phyloP scores from a whole-genome alignment of 331 rosid species.

The Telfairia occidentalis region DNA sequence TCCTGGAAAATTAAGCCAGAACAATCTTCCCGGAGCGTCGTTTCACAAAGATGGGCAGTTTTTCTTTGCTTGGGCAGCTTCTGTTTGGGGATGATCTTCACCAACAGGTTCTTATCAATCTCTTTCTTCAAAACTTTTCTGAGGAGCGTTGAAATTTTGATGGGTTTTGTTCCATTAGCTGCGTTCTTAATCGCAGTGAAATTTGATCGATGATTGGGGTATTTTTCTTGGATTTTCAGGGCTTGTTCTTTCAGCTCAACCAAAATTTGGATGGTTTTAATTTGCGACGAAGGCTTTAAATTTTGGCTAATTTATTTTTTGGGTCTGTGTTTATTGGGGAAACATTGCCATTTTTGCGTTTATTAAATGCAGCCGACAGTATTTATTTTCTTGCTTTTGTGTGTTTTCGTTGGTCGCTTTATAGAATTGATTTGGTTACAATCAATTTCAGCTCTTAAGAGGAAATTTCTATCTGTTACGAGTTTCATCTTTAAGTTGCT shows the following conservation, averaged over 20 bases:
- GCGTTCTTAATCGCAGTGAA: background rate
- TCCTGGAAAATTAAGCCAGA: slow-evolving; percentile 82
- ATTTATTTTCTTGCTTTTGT: background rate
- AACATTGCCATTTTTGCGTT: background rate
- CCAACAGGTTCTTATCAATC: slow-evolving; percentile 43
- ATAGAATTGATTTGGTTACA: background rate
- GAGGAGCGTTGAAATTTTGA: background rate
- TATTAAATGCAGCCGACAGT: slow-evolving; percentile 12
- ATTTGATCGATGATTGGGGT: background rate
- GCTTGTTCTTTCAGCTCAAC: background rate
- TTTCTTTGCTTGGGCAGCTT: slow-evolving; percentile 73
- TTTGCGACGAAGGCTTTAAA: background rate
- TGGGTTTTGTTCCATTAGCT: slow-evolving; percentile 1
- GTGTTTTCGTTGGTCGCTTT: background rate
- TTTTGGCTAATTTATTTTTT: background rate
- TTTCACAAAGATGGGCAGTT: slow-evolving; percentile 67
- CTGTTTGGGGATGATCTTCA: slow-evolving; percentile 86
- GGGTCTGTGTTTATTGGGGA: slow-evolving; percentile 1
- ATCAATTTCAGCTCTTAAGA: background rate
- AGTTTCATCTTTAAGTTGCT: background rate
- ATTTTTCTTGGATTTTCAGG: background rate
- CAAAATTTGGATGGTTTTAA: background rate
- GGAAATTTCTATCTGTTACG: background rate
- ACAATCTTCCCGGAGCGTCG: slow-evolving; percentile 39
- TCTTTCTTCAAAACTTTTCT: background rate